These are phyloP conservation scores for Thielaviopsis punctulata DNA, from an alignment of 2,329 filamentous ascomycete species.

Conservation along the genomic window DNA sequence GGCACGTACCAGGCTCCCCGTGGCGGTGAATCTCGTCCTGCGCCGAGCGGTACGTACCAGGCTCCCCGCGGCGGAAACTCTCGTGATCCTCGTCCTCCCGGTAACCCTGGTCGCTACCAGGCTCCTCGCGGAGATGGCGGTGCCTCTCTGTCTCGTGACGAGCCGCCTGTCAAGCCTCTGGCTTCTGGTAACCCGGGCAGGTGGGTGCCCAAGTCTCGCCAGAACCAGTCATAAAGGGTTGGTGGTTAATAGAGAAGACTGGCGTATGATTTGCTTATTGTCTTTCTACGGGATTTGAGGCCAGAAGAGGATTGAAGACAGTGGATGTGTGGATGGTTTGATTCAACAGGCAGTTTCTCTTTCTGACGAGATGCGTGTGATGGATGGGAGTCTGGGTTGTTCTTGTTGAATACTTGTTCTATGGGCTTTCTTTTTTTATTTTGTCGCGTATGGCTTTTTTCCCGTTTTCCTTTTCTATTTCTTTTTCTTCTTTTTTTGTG, in stretches of 20 bases:
- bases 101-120: slow-evolving; percentile 67
- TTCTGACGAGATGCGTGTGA: slow-evolving; percentile 11
- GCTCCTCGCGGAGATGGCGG: slow-evolving; percentile 78
- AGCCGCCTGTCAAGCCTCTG: slow-evolving; percentile 28
- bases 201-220: slow-evolving; percentile 34
- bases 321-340: neutral
- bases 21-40: neutral
- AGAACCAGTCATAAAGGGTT: slow-evolving; percentile 18
- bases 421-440: neutral
- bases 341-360: neutral
- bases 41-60: too few species aligned
- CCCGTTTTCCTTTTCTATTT: neutral
- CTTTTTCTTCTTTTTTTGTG: neutral
- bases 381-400: neutral
- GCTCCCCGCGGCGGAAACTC: neutral
- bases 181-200: slow-evolving; percentile 38
- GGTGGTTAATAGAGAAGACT: neutral
- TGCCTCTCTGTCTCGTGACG: slow-evolving; percentile 75
- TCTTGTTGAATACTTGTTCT: slow-evolving; percentile 4
- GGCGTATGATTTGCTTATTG: neutral
- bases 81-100: slow-evolving; percentile 69
- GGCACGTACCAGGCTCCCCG: neutral
- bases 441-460: neutral
- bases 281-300: too few species aligned
- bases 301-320: neutral